Base-by-base conservation (phyloP, 148 eudicot species). In the Polygonum maritimum region DNA sequence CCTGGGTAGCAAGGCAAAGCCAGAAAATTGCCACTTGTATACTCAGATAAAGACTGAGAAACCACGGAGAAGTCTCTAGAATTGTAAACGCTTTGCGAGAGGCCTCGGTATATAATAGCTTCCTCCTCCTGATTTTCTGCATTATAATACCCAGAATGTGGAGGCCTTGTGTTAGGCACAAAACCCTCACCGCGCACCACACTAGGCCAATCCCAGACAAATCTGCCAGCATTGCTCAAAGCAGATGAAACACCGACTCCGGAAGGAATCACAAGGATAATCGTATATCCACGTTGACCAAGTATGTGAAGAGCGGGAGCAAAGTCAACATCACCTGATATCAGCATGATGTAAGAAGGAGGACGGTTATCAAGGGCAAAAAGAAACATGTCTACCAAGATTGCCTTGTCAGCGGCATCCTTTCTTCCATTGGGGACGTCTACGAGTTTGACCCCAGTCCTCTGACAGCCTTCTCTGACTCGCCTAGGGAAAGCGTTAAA, bases 381-480 rank as follows among this genome's bases (percentile, higher is more conserved):
- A 71, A 92, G 92, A 75, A 95, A 95, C 96, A 95, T 95, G 80
- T 95, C 99, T 71, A 95, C 91, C 82, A 95, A 88, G 79, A 95
- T 95, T 63, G 99, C 99, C 83, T 95, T 95, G 80, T 95, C 99
- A 80, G 99, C 97, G 8, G 99, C 96, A 79, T 95, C 97, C 77
- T 95, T 95, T 79, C 96, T 89, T 36, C 97, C 99, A 83, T 92
- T 95, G 3, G 99, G 99, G 60, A 95, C 96, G 81, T 95, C 99
- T 65, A 90, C 65, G 21, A 95, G 97, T 76, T 90, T 95, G 67
- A 95, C 97, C 40, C 99, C 99, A 2, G 99, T 95, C 81, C 94
- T 90, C 75, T 95, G 99, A 77, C 99, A 95, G 16, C 99, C 97
- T 78, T 90, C 99, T 81, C 99, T 83, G n/a, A 95, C 71, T 70